Evolutionary conservation across 1,139 yeast genomes (phyloP), one percentile per base, ranked within the genome.

Genomic region (Lodderomyces pseudojiufengensis): DNA sequence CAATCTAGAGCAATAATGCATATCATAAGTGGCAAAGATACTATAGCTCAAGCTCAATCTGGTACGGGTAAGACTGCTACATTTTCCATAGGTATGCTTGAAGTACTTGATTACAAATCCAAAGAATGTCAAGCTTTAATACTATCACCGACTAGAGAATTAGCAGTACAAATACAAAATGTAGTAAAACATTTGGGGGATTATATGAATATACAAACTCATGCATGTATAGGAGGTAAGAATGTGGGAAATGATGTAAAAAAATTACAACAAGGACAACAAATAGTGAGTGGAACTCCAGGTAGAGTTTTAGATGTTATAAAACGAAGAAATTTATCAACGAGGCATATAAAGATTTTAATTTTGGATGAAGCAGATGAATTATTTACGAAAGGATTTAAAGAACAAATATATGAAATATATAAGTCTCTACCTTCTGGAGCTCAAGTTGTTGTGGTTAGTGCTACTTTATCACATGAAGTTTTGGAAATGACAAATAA

Each of bases 1-100:
- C 98, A 92, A 61, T 85, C 95, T 29, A 71, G 97, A 49, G 98
- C 97, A 24, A 92, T 92, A 39, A 76, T 84, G 64, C 97, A 90
- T 54, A 88, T 90, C 44, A 87, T 90, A 37, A 76, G 82, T 36
- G 97, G 97, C 4, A 76, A 82, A 50, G 98, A 92, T 57, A 85
- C 92, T 2, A 86, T 92, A 42, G 97, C 97, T 15, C 98, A 92
- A 61, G 97, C 97, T 9, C 98, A 92, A 58, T 86, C 96, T 4
- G 98, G 98, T 44, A 92, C 98, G 1, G 98, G 98, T 54, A 92
- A 92, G 59, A 92, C 98, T 0, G 98, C 97, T 14, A 92, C 98
- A 0, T 92, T 92, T 57, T 76, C 95, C 11, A 87, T 92, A 39
- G 95, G 96, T 9, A 83, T 86, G 82, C 66, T 92, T 38, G 88